Conservation (phyloP, 2,329 filamentous ascomycete genomes). For the Neospermospora avenae region DNA sequence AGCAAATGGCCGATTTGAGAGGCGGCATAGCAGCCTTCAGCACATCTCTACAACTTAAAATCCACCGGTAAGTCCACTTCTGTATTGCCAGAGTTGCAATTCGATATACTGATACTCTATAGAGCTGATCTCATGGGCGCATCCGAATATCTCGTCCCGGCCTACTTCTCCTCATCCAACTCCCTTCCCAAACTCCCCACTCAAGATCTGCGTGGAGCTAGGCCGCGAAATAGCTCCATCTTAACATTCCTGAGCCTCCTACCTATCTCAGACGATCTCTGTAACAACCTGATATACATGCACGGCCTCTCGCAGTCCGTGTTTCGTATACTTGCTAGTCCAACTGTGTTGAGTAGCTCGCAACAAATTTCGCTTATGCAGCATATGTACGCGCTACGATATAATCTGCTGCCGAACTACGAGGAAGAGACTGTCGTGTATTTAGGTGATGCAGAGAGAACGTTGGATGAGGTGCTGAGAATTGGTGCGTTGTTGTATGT, state of each 20-base stretch:
- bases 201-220: not conserved
- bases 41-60: slow-evolving; percentile 9
- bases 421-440: not conserved
- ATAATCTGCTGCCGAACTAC: slow-evolving; percentile 3
- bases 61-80: not conserved
- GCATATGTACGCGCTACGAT: slow-evolving; percentile 8
- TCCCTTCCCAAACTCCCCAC: slow-evolving; percentile 6
- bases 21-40: slow-evolving; percentile 9
- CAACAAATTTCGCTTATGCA: slow-evolving; percentile 5
- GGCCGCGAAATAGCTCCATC: not conserved
- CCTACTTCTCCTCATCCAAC: slow-evolving; percentile 2
- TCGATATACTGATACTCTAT: not conserved
- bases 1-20: slow-evolving; percentile 11
- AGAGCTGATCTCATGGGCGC: slow-evolving; percentile 13
- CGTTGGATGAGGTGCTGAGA: slow-evolving; percentile 11
- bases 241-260: not conserved
- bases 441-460: not conserved
- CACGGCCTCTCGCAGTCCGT: slow-evolving; percentile 8
- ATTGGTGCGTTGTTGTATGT: slow-evolving; percentile 15
- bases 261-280: slow-evolving; percentile 2
- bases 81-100: no score
- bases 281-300: slow-evolving; percentile 4
- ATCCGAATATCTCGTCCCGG: not conserved
- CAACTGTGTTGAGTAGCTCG: not conserved
- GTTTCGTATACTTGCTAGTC: not conserved